phyloP scores from a whole-genome alignment of 2,329 filamentous ascomycete genomes.

The Colletotrichum graminicola region DNA sequence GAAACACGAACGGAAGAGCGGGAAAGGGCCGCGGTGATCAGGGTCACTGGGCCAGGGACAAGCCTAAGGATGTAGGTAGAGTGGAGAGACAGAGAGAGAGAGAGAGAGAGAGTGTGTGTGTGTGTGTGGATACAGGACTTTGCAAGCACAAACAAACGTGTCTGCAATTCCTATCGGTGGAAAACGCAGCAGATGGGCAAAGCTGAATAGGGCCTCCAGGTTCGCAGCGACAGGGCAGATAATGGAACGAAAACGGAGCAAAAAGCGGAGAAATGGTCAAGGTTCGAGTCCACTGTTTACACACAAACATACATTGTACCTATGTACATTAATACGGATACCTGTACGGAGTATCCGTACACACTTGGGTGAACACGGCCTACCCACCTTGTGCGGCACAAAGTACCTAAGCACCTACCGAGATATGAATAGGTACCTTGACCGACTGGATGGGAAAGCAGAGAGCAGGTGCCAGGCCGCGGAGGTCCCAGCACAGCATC shows the following conservation, averaged over 20 bases:
- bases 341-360: too few species aligned
- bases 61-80: background rate
- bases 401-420: too few species aligned
- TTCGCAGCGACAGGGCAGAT: constrained; percentile 5
- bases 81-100: too few species aligned
- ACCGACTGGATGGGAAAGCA: background rate
- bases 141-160: constrained; percentile 1
- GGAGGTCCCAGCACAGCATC: constrained; percentile 9
- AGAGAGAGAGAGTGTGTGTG: too few species aligned
- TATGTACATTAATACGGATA: too few species aligned
- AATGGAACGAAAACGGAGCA: constrained; percentile 1
- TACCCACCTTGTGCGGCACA: too few species aligned
- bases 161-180: background rate
- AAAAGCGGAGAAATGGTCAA: constrained; percentile 28
- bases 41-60: constrained; percentile 3
- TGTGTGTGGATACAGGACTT: background rate
- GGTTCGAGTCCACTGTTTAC: background rate
- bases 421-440: background rate
- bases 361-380: too few species aligned
- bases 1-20: constrained; percentile 14
- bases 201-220: too few species aligned
- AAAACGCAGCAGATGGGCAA: constrained; percentile 3
- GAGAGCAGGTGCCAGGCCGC: background rate
- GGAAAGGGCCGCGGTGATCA: constrained; percentile 16
- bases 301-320: too few species aligned